Evolutionary conservation across 371 early-diverging fungal genomes (phyloP), one percentile per base, ranked within the genome.

Genomic region (Mortierella sp.): DNA sequence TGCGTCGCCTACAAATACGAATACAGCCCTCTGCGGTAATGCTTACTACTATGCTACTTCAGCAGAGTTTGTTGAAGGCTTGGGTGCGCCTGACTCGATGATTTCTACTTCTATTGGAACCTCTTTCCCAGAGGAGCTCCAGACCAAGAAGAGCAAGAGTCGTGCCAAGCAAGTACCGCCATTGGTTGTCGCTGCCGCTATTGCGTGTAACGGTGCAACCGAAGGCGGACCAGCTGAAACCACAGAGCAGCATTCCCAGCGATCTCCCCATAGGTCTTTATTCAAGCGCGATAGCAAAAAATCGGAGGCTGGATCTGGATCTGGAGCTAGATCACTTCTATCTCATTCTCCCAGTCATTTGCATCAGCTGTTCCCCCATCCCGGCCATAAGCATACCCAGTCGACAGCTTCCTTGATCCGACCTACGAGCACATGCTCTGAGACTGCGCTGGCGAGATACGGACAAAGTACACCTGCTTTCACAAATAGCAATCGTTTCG

Each of bases 91-190:
- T 8, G 57, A 70, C 34, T 80, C 80, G 12, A 47, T 80, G 26
- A 80, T 80, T 37, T 80, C 80, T 22, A 80, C 80, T 4, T 80
- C 80, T 17, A 15, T 70, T 32, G 80, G 80, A 47, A 80, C 62
- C 15, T 64, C 71, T 0, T 80, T 74, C 29, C 80, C 80, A 6
- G 43, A 70, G 23, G 62, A 80, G 22, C 68, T 80, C 28, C 74
- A 71, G 28, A 45, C 51, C 32, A 66, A 66, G 22, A 75, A 61
- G 59, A 29, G 40, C 55, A 72, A 47, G 47, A 37, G 43, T 23
- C 55, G 28, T 22, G 35, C 19, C 28, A 72, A 72, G 49, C 26
- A 17, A 34, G 57, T 47, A 0, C 40, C 68, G 0, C 69, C 72
- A 2, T 42, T 57, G 2, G 47, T 61, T 19, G 35, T 49, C n/a